Conservation (phyloP, 768 basidiomycete genomes). For the Termitomyces sp. region DNA sequence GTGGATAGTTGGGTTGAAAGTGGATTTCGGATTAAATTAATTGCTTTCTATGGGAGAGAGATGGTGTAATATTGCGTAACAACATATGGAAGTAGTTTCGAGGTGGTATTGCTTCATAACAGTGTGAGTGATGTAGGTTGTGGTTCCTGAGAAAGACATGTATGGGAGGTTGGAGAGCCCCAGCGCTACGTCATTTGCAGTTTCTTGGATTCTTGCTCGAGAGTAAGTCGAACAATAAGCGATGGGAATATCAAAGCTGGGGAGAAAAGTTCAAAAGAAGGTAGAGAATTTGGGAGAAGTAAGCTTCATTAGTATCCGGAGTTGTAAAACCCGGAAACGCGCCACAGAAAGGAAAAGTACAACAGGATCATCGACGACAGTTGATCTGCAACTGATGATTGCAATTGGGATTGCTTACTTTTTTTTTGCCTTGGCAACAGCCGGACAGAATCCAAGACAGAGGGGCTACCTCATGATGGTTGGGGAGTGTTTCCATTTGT, state of each 20-base stretch:
- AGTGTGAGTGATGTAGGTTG: not conserved
- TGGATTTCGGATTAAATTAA: not conserved
- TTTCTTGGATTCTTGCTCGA: not conserved
- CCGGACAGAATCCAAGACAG: not conserved
- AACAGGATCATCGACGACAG: not conserved
- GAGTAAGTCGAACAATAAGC: not conserved
- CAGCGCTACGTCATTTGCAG: not conserved
- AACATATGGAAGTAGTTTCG: not conserved
- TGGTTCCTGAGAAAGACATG: too few relatives aligned
- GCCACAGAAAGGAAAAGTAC: not conserved
- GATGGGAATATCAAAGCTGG: not conserved
- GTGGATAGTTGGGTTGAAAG: not conserved
- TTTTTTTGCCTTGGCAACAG: not conserved
- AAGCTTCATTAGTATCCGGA: not conserved
- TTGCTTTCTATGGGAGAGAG: not conserved
- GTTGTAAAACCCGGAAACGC: not conserved
- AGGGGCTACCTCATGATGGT: not conserved
- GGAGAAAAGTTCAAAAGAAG: not conserved
- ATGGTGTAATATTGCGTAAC: not conserved
- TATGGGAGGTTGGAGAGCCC: not conserved
- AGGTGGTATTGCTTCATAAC: not conserved
- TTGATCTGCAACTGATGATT: not conserved
- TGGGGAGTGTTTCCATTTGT: constrained; percentile 8
- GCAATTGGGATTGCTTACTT: too few relatives aligned
- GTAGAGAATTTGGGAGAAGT: not conserved